These are phyloP conservation scores for Plicaturopsis crispa DNA, from an alignment of 768 basidiomycete genomes.

Conservation along the genomic window DNA sequence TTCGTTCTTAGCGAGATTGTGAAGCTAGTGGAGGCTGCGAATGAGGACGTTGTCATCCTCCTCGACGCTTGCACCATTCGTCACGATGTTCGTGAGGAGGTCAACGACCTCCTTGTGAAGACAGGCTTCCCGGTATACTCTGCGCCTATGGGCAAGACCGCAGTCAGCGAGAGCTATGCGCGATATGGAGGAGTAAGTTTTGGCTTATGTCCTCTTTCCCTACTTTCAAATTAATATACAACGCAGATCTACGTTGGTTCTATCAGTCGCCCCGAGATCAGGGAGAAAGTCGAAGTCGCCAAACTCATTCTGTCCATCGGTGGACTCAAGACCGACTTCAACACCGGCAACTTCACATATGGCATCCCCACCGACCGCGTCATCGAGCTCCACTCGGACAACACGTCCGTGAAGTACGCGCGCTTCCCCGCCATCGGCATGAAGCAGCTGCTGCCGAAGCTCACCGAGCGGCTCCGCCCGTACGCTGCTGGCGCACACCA, in stretches of 20 bases:
- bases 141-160: slow-evolving; percentile 78
- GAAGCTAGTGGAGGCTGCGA: slow-evolving; percentile 52
- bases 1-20: slow-evolving; percentile 72
- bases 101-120: slow-evolving; percentile 50
- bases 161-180: slow-evolving; percentile 59
- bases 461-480: slow-evolving; percentile 45
- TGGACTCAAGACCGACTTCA: slow-evolving; percentile 69
- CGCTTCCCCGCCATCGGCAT: slow-evolving; percentile 62
- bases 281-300: slow-evolving; percentile 65
- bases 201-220: slow-evolving; percentile 1
- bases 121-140: slow-evolving; percentile 72
- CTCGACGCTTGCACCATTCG: slow-evolving; percentile 78
- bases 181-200: slow-evolving; percentile 76
- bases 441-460: slow-evolving; percentile 69
- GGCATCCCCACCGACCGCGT: slow-evolving; percentile 50
- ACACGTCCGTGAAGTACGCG: slow-evolving; percentile 60
- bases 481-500: slow-evolving; percentile 31
- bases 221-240: slow-evolving; percentile 3
- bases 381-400: slow-evolving; percentile 75
- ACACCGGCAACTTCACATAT: slow-evolving; percentile 83
- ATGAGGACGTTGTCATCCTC: slow-evolving; percentile 59
- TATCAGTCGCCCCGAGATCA: slow-evolving; percentile 57
- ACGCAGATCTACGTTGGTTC: slow-evolving; percentile 69
- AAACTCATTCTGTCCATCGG: slow-evolving; percentile 75
- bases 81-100: slow-evolving; percentile 57